Percentiles rank a stretch among this genome's conserved stretches.
phyloP scores from a whole-genome alignment of 257 asterid species.

The Fraxinus pennsylvanica region DNA sequence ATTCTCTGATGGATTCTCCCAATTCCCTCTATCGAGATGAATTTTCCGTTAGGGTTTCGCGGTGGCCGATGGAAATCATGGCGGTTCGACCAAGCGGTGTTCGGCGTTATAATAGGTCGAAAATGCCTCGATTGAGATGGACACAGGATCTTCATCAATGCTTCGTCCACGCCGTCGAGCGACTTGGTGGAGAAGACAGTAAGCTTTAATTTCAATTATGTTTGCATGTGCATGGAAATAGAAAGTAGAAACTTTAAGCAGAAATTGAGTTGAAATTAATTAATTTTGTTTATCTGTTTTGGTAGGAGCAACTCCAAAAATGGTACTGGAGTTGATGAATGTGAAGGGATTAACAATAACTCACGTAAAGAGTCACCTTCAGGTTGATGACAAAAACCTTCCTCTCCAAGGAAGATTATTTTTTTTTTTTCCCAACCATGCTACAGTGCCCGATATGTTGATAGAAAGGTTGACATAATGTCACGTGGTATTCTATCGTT shows the following conservation, averaged over 20 bases:
- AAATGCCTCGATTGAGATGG: constrained; percentile 65
- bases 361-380: constrained; percentile 84
- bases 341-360: constrained; percentile 68
- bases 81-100: constrained; percentile 23
- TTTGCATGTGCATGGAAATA: constrained; percentile 38
- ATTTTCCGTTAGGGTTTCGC: constrained; percentile 5
- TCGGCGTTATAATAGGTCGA: constrained; percentile 62
- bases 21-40: constrained; percentile 11
- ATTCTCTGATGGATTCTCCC: constrained; percentile 39
- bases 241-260: too few species aligned
- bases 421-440: background rate
- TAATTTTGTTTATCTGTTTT: background rate
- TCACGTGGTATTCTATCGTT: too few species aligned
- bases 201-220: constrained; percentile 1
- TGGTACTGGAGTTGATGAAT: constrained; percentile 78
- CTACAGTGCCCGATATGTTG: too few species aligned
- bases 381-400: constrained; percentile 40
- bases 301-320: constrained; percentile 82
- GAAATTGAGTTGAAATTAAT: too few species aligned
- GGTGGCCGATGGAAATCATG: constrained; percentile 8
- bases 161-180: constrained; percentile 63
- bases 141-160: constrained; percentile 65
- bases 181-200: constrained; percentile 79
- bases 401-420: background rate
- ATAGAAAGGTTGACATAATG: too few species aligned